Evolutionary conservation across 1,139 yeast species (phyloP), one percentile per base, ranked within the genome.

Genomic region (Suhomyces terraborum): DNA sequence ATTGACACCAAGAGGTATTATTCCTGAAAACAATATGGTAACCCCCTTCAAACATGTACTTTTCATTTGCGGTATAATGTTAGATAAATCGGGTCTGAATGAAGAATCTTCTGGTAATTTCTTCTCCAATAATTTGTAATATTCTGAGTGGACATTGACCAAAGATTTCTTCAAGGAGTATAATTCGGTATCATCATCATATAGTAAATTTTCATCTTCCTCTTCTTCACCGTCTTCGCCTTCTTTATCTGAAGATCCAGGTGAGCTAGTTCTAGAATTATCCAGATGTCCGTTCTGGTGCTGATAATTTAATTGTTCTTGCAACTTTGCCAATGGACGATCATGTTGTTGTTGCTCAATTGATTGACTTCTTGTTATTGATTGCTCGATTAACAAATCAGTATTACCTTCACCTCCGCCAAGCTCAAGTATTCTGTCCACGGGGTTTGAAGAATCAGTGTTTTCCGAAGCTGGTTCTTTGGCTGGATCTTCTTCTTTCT

Each of bases 121-220:
- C 28, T 61, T 52, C 7, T 71, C 75, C 21, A 77, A 71, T 32
- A 70, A 67, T 14, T 65, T 61, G 59, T 84, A 93, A 59, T 83
- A 93, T 47, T 76, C 78, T 8, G 65, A 52, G 56, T 91, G 97
- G 29, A 93, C 80, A 21, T 71, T 67, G 9, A 66, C 58, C 43
- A 93, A 67, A 0, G 87, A 88, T 28, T 66, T 71, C 21, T 84
- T 82, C n/a, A 93, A 65, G 10, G 79, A 75, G 20, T 53, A 62
- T 29, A 93, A 72, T 57, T 93, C 98, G 35, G 73, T 77, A 56
- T 93, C 98, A 53, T 88, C 91, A 57, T 89, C 96, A 41, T 71
- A 77, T 32, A 89, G 66, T 23, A 88, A 66, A 51, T 82, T 78
- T 42, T 79, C 82, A 14, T 72, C 70, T 23, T 70, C 77, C 8